These are phyloP conservation scores for Besnoitia besnoiti DNA, from an alignment of 169 alveolate genomes.

Conservation along the genomic window DNA sequence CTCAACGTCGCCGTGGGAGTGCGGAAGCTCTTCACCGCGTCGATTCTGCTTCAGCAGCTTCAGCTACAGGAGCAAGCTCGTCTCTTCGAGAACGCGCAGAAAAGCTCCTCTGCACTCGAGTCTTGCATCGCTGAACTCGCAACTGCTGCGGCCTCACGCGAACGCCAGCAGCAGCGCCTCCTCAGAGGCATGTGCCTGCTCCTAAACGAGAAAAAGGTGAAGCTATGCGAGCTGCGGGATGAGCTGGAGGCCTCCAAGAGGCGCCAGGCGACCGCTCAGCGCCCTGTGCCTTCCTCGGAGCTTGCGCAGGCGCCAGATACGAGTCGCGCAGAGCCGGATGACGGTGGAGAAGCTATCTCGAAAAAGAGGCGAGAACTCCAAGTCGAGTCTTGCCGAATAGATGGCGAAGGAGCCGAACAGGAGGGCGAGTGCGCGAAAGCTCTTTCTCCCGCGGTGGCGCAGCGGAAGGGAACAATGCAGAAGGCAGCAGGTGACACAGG, in stretches of 20 bases:
- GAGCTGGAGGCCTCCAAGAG: not conserved
- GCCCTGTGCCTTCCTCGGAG: not conserved
- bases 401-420: not conserved
- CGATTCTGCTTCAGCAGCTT: constrained; percentile 1
- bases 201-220: not conserved
- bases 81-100: not conserved
- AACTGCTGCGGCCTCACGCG: not conserved
- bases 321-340: too few species aligned
- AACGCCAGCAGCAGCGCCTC: not conserved
- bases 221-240: not conserved
- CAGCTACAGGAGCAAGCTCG: not conserved
- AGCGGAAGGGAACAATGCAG: not conserved
- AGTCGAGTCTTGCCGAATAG: not conserved
- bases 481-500: too few species aligned
- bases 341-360: not conserved
- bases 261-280: not conserved
- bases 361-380: not conserved
- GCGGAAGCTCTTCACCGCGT: not conserved
- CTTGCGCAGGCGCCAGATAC: not conserved
- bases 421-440: too few species aligned
- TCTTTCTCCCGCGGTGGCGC: too few species aligned
- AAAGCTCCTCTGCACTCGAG: not conserved
- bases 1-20: not conserved
- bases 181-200: not conserved
- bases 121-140: not conserved